Conservation (phyloP, 2,329 filamentous ascomycete genomes). For the Sarocladium strictum region DNA sequence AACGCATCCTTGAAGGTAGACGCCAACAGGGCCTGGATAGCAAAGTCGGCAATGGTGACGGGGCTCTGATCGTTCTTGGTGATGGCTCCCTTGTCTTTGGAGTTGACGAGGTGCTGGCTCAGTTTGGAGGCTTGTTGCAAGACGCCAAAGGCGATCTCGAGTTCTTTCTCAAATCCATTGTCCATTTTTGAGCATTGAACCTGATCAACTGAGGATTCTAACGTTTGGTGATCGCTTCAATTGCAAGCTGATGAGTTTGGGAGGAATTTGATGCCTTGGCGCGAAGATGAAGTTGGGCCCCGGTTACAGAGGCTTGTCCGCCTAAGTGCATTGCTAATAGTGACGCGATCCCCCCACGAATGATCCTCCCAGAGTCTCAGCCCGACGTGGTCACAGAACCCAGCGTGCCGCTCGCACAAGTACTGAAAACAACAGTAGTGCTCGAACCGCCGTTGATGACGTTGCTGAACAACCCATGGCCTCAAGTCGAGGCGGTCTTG, state of each 20-base stretch:
- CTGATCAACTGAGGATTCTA: background rate
- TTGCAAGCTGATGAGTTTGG: background rate
- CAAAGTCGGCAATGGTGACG: conserved; percentile 55
- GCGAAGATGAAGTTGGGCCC: background rate
- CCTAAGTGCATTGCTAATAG: background rate
- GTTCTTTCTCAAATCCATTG: conserved; percentile 35
- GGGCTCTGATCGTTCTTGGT: conserved; percentile 50
- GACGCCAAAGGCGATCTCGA: conserved; percentile 35
- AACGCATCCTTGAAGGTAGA: conserved; percentile 44
- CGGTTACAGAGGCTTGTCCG: background rate
- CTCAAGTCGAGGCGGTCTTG: background rate
- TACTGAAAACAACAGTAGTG: too few species aligned
- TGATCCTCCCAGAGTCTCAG: background rate
- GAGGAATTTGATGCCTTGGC: too few species aligned
- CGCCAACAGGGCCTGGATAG: conserved; percentile 50
- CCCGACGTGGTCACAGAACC: too few species aligned
- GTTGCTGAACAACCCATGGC: background rate
- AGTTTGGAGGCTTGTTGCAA: conserved; percentile 40
- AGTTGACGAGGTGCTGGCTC: conserved; percentile 41
- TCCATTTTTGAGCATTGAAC: conserved; percentile 27
- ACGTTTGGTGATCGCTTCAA: background rate
- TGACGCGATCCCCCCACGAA: background rate
- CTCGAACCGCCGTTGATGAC: background rate
- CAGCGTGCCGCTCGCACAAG: too few species aligned
- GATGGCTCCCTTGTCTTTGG: conserved; percentile 44